Conservation (phyloP, 179 eudicot species). For the Spergularia azorica region DNA sequence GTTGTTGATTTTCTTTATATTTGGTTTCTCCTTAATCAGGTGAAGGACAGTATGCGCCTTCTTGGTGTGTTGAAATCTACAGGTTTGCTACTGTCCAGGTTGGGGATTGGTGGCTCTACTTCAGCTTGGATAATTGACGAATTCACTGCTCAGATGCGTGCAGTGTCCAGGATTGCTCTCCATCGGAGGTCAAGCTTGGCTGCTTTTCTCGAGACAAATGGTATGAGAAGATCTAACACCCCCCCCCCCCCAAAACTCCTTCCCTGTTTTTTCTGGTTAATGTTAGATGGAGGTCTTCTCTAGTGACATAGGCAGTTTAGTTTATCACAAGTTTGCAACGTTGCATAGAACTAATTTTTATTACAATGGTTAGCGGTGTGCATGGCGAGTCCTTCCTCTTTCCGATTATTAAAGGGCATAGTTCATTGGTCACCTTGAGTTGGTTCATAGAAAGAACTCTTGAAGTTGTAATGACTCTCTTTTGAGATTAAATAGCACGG, state of each 20-base stretch:
- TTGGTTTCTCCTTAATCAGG: constrained; percentile 45
- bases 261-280: not conserved
- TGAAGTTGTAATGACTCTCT: no score
- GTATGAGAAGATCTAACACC: constrained; percentile 39
- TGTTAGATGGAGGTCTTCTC: not conserved
- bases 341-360: not conserved
- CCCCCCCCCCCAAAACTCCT: no score
- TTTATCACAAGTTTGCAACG: not conserved
- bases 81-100: constrained; percentile 64
- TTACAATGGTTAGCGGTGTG: not conserved
- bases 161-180: constrained; percentile 93
- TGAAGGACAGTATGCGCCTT: constrained; percentile 93
- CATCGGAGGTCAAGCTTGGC: constrained; percentile 93
- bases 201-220: constrained; percentile 79
- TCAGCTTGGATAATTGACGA: constrained; percentile 92
- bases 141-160: constrained; percentile 97
- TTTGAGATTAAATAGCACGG: no score
- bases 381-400: no score
- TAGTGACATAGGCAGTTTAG: not conserved
- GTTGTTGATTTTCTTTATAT: not conserved
- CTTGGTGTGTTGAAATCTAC: constrained; percentile 90
- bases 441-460: no score
- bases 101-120: constrained; percentile 78
- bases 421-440: no score
- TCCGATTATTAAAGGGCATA: no score